A percentile compares a stretch with the other conserved stretches of the same genome.
phyloP scores from a whole-genome alignment of 306 rosid genomes.

The Astragalus membranaceus region DNA sequence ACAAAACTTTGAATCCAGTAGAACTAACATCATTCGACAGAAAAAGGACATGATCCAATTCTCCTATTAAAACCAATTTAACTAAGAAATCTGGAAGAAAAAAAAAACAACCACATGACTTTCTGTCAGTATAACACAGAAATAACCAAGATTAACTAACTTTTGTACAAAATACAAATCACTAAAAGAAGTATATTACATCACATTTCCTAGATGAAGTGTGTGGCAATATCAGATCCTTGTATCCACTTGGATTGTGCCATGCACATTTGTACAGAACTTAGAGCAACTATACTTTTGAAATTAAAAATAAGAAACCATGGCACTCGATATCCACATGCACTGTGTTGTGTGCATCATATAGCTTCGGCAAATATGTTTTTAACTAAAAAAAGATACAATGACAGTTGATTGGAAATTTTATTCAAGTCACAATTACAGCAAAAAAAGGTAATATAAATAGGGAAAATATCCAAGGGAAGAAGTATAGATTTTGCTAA shows the following conservation, averaged over 20 bases:
- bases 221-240: not conserved
- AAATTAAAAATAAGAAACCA: not conserved
- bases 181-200: no score
- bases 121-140: not conserved
- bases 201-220: constrained; percentile 2
- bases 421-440: not conserved
- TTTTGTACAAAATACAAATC: no score
- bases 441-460: not conserved
- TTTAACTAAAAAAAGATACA: not conserved
- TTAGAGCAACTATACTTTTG: not conserved
- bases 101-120: not conserved
- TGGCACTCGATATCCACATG: not conserved
- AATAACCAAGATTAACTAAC: no score
- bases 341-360: not conserved
- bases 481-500: not conserved
- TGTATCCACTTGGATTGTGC: not conserved
- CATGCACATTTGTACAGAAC: not conserved
- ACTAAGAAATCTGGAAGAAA: not conserved
- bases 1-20: not conserved
- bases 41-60: not conserved
- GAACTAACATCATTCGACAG: not conserved
- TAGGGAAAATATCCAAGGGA: not conserved
- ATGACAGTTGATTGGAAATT: constrained; percentile 11
- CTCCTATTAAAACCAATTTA: not conserved
- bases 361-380: not conserved